Base-by-base conservation (phyloP, 2,329 filamentous ascomycete species). In the Grosmannia clavigera region DNA sequence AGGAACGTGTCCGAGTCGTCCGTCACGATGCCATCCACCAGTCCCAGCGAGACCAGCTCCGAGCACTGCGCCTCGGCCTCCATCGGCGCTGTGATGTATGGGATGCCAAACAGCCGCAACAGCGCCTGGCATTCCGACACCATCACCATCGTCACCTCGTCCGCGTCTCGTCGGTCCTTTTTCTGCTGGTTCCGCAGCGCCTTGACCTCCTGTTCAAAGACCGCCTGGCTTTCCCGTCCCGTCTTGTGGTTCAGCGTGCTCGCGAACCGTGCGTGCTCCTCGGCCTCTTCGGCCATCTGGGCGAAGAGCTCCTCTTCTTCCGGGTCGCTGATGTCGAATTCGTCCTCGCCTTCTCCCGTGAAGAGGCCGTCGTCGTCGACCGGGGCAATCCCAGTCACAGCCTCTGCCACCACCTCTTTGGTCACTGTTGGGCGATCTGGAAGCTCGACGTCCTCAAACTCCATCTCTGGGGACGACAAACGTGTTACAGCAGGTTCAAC, bases 61-160 rank as follows among this genome's bases (percentile, higher is more conserved):
- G 94, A 94, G 68, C 94, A 99, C 71, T 99, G 94, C 0, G 94
- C 94, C 77, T 99, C 94, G 0, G 94, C 94, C 79, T 99, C 94
- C 94, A 97, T 97, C 0, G 95, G 95, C 0, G 94, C 94, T 0
- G 92, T 99, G 66, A 99, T 87, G 69, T 99, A 99, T 0, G 94
- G 94, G 12, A 99, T 83, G 0, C 94, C 94, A 71, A 99, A 99
- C 10, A 96, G 81, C 5, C 85, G 82, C 25, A 99, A 82, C 0
- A 99, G 81, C 54, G 94, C 87, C 70, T 99, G 94, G 64, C 94
- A 97, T 73, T 99, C 95, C 0, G 86, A 84, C 50, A 97, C 85
- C 94, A 99, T 99, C 65, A 92, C 87, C 65, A 95, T 89, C 0
- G 92, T 95, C 4, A 99, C 92, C 72, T 99, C 94, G 67, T 99